phyloP scores from a whole-genome alignment of 768 basidiomycete species.

The Jaapia argillacea region DNA sequence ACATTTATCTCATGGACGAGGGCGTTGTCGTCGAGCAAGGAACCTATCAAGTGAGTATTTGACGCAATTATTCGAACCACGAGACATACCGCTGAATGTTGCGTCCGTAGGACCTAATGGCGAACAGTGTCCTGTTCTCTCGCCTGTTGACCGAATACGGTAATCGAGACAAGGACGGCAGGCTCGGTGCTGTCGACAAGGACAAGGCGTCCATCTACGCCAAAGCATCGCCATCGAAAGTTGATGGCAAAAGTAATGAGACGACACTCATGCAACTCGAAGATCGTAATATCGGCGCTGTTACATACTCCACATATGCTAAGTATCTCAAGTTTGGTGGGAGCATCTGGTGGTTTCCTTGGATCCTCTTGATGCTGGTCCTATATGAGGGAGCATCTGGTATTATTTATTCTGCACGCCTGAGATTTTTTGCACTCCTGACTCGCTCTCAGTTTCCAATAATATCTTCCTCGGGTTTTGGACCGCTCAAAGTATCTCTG shows the following conservation, averaged over 20 bases:
- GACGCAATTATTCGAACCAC: neutral
- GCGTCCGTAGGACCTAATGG: constrained; percentile 19
- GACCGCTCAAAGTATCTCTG: constrained; percentile 44
- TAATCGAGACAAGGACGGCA: constrained; percentile 13
- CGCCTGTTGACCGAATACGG: constrained; percentile 30
- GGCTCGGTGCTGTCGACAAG: constrained; percentile 8
- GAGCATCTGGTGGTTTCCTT: constrained; percentile 24
- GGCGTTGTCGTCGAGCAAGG: constrained; percentile 46
- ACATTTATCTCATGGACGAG: constrained; percentile 47
- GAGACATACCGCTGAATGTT: constrained; percentile 5
- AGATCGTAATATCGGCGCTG: constrained; percentile 29
- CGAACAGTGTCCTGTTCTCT: constrained; percentile 21
- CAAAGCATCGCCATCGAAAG: neutral
- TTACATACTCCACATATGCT: constrained; percentile 22
- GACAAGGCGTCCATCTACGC: neutral
- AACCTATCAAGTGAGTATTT: constrained; percentile 19
- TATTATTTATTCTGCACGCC: constrained; percentile 10
- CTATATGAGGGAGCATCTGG: constrained; percentile 44
- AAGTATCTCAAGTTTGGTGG: constrained; percentile 27
- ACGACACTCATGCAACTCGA: constrained; percentile 31
- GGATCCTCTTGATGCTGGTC: constrained; percentile 33
- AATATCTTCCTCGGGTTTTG: constrained; percentile 69
- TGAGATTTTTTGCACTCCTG: neutral
- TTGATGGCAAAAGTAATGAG: neutral
- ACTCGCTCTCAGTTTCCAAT: constrained; percentile 34